These are phyloP conservation scores for Pythium apleroticum DNA, from an alignment of 352 stramenopile species.

Conservation along the genomic window DNA sequence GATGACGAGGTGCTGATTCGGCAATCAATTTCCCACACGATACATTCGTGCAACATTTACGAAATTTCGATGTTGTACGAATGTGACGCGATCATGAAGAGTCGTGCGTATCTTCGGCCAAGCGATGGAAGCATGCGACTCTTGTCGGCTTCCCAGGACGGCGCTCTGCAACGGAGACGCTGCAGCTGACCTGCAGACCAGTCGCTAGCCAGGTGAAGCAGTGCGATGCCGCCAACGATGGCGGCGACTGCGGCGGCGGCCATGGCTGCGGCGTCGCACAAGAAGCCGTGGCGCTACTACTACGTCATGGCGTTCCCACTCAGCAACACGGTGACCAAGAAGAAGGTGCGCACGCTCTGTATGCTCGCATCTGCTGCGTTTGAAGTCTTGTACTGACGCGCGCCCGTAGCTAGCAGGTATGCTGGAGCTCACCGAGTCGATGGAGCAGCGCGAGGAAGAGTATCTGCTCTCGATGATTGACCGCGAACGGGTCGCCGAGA, in stretches of 20 bases:
- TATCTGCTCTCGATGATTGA: constrained; percentile 46
- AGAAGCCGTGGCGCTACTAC: constrained; percentile 75
- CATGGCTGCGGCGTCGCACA: constrained; percentile 15
- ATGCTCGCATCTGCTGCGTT: too few species aligned
- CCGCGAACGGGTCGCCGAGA: constrained; percentile 19
- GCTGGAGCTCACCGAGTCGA: constrained; percentile 40
- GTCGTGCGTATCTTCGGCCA: constrained; percentile 10
- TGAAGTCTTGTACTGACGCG: constrained; percentile 2
- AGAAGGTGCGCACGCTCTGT: constrained; percentile 38
- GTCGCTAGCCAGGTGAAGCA: too few species aligned
- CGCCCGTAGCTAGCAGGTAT: constrained; percentile 45
- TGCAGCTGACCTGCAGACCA: constrained; percentile 3
- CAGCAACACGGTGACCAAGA: constrained; percentile 30
- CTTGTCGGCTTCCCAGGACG: neutral
- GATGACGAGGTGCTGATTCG: neutral
- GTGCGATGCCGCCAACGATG: neutral
- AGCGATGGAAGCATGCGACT: neutral
- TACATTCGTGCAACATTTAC: neutral
- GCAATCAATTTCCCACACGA: neutral
- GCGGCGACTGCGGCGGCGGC: constrained; percentile 12
- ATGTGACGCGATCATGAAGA: constrained; percentile 28
- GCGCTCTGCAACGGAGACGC: neutral
- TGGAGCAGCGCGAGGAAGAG: constrained; percentile 49
- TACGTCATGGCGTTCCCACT: constrained; percentile 59
- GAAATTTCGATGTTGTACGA: constrained; percentile 33